A percentile compares a stretch with the other conserved stretches of the same genome.
These are phyloP conservation scores for Phialophora expanda DNA, from an alignment of 2,329 filamentous ascomycete species.

Conservation along the genomic window DNA sequence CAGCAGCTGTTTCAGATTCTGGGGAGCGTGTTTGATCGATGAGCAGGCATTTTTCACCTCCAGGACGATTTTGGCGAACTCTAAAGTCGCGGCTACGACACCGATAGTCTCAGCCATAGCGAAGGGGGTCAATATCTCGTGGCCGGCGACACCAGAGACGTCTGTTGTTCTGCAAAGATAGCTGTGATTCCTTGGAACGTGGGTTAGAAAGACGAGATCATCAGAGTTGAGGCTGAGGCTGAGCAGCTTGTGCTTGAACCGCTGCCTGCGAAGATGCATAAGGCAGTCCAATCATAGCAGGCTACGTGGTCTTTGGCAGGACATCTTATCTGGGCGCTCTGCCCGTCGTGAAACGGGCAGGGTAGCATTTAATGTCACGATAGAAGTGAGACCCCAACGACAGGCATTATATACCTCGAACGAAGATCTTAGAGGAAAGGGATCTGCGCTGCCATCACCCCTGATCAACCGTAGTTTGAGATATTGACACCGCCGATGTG, in stretches of 20 bases:
- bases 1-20: slow-evolving; percentile 12
- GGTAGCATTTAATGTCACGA: too few species aligned
- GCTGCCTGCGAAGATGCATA: not conserved
- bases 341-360: too few species aligned
- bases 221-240: not conserved
- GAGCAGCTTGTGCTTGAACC: not conserved
- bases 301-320: not conserved
- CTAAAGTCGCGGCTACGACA: slow-evolving; percentile 22
- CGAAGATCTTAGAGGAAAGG: too few species aligned
- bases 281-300: not conserved
- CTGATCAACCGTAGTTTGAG: too few species aligned
- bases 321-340: too few species aligned
- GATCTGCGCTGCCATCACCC: too few species aligned
- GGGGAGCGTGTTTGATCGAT: slow-evolving; percentile 19
- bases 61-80: slow-evolving; percentile 17
- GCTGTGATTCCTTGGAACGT: not conserved
- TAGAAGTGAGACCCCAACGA: too few species aligned
- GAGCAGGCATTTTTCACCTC: slow-evolving; percentile 17
- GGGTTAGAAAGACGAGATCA: not conserved
- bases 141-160: not conserved
- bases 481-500: too few species aligned
- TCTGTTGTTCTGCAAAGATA: not conserved
- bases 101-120: slow-evolving; percentile 24
- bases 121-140: not conserved
- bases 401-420: too few species aligned